These are phyloP conservation scores for Ceratocystis papillata DNA, from an alignment of 2,329 filamentous ascomycete species.

Conservation along the genomic window DNA sequence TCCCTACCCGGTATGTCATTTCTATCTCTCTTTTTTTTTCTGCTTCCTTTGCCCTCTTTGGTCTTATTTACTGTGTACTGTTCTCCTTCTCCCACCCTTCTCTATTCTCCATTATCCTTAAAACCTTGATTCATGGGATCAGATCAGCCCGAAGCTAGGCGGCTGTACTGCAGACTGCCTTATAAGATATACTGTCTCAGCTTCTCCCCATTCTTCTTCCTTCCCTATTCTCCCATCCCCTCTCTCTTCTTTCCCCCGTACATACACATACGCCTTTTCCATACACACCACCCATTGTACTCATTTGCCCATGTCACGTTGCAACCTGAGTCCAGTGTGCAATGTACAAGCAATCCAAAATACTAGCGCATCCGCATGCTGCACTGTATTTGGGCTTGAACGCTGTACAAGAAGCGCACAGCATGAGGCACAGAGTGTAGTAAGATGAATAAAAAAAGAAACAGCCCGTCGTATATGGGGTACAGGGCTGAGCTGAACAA, in stretches of 20 bases:
- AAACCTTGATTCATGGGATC: too few relatives aligned
- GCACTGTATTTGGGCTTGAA: neutral
- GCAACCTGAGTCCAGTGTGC: neutral
- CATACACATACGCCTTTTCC: neutral
- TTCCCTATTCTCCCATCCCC: neutral
- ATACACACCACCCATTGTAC: neutral
- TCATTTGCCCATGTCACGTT: slow-evolving; percentile 4
- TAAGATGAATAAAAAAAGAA: slow-evolving; percentile 9
- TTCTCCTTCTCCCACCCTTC: neutral
- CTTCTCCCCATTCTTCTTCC: neutral
- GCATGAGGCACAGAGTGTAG: neutral
- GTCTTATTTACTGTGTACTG: slow-evolving; percentile 9
- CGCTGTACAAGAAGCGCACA: neutral
- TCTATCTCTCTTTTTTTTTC: neutral
- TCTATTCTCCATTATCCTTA: neutral
- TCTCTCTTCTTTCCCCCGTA: neutral
- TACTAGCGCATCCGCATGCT: neutral
- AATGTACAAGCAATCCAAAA: neutral
- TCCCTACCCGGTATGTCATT: slow-evolving; percentile 62
- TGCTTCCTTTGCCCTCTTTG: neutral
- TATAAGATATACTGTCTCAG: too few relatives aligned
- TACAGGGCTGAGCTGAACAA: slow-evolving; percentile 13
- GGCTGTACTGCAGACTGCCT: too few relatives aligned
- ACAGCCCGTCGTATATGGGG: neutral
- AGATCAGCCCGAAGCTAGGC: too few relatives aligned